A percentile compares a stretch with the other conserved stretches of the same genome.
phyloP scores from a whole-genome alignment of 345 rosid species.

The Camelina laxa region DNA sequence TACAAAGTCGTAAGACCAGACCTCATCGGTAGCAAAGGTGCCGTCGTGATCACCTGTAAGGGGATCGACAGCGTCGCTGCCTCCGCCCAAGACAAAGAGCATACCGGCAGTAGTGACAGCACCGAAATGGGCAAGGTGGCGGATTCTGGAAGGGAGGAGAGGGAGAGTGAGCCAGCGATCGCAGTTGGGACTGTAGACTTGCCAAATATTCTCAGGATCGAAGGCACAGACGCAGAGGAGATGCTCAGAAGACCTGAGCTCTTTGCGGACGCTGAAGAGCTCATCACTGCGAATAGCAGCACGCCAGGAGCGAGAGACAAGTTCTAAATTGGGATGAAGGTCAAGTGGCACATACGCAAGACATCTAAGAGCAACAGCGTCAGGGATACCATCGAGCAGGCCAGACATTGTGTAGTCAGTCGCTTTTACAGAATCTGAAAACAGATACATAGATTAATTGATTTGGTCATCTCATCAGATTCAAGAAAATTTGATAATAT shows the following conservation, averaged over 20 bases:
- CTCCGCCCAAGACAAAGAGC: conserved; percentile 92
- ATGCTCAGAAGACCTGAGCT: conserved; percentile 70
- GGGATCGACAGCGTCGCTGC: conserved; percentile 94
- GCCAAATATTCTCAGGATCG: conserved; percentile 96
- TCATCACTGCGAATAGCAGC: conserved; percentile 76
- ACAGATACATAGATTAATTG: neutral
- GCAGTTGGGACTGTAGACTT: conserved; percentile 79
- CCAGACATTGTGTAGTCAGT: conserved; percentile 78
- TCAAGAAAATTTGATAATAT: neutral
- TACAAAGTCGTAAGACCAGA: conserved; percentile 92
- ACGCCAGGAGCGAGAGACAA: conserved; percentile 95
- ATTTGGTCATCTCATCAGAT: conserved; percentile 3
- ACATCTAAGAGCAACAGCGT: conserved; percentile 89
- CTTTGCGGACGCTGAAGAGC: conserved; percentile 75
- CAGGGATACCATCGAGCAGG: conserved; percentile 91
- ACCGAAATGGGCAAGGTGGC: conserved; percentile 90
- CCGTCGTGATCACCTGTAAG: conserved; percentile 94
- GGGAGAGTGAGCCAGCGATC: conserved; percentile 94
- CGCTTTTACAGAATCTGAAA: conserved; percentile 8
- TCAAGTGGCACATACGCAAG: conserved; percentile 86
- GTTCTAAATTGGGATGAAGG: conserved; percentile 75
- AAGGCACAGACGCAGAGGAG: conserved; percentile 84
- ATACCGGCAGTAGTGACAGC: conserved; percentile 66
- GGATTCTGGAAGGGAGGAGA: conserved; percentile 79
- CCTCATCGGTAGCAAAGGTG: conserved; percentile 88